Base-by-base conservation (phyloP, 208 protist genomes). In the Spongospora subterranea region DNA sequence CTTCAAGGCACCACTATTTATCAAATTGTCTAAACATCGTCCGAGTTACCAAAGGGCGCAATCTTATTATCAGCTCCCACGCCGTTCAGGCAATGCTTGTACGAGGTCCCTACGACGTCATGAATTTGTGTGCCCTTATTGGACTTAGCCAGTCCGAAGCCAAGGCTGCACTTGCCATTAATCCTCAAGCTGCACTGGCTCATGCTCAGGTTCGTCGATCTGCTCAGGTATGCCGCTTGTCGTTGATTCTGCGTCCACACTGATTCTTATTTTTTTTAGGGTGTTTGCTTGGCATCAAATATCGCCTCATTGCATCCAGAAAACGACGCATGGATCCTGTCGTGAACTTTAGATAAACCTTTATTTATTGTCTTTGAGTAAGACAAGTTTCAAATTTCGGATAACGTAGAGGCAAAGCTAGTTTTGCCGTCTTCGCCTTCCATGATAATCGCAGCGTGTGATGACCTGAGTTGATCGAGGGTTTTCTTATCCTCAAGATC, bases 81-180 rank as follows among this genome's bases (percentile, higher is more conserved):
- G 71, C 40, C n/a, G 11, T 82, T 43, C 17, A n/a, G 6, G 71
- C 71, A 35, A 6, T 82, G 17, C n/a, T 17, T n/a, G n/a, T 82
- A 6, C 71, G 71, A 45, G 35, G n/a, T 43, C 71, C 71, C 17
- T 82, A 82, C 71, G 71, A 82, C 71, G 40, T 82, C n/a, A 82
- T 82, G 71, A 82, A 82, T 43, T n/a, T 82, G n/a, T 35, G 71
- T 43, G 71, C 71, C 6, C 54, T 82, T 6, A 45, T 82, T 43
- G 71, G 71, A 20, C n/a, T 82, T 6, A 82, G n/a, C n/a, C 71
- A 82, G 13, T 6, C 71, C n/a, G 17, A 82, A n/a, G 71, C 71
- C 6, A 35, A n/a, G 35, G 71, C 71, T 20, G 71, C 71, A 20
- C 6, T 82, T 35, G 6, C 71, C 6, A 82, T n/a, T 13, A 82